Evolutionary conservation across 2,329 filamentous ascomycete genomes (phyloP).

Genomic region (Ophiosphaerella herpotricha): DNA sequence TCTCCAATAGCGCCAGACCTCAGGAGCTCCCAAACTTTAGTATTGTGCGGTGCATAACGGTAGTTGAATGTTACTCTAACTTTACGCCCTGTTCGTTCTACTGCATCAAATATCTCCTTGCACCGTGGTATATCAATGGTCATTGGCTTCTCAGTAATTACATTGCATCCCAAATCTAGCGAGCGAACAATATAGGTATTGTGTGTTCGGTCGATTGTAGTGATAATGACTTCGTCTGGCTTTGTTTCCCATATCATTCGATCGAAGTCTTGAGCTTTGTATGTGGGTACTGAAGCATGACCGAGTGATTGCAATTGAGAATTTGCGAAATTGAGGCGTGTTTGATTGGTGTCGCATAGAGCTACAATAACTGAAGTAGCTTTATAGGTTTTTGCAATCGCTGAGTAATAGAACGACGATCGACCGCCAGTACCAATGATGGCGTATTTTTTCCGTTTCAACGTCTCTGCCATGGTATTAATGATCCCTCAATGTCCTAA

Average conservation of each 20-base stretch:
- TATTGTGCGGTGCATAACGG: slow-evolving; percentile 68
- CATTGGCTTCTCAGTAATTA: slow-evolving; percentile 69
- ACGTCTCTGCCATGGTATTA: slow-evolving; percentile 13
- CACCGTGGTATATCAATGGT: slow-evolving; percentile 64
- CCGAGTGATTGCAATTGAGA: slow-evolving; percentile 53
- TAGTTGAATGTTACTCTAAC: slow-evolving; percentile 68
- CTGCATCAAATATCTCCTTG: slow-evolving; percentile 59
- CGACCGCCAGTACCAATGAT: slow-evolving; percentile 64
- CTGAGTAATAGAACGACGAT: slow-evolving; percentile 65
- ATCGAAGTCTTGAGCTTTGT: slow-evolving; percentile 60
- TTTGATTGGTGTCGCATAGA: slow-evolving; percentile 65
- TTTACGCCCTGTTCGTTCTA: slow-evolving; percentile 54
- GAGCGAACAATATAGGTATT: slow-evolving; percentile 64
- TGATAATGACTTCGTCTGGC: slow-evolving; percentile 66
- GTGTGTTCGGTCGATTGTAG: slow-evolving; percentile 67
- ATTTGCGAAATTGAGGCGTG: slow-evolving; percentile 63
- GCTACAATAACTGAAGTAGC: slow-evolving; percentile 59
- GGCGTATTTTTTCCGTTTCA: slow-evolving; percentile 50
- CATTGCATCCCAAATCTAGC: slow-evolving; percentile 63
- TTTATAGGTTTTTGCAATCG: slow-evolving; percentile 59
- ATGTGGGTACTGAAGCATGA: slow-evolving; percentile 58
- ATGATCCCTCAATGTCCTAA: not conserved
- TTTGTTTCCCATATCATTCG: slow-evolving; percentile 61
- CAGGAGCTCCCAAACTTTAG: slow-evolving; percentile 61
- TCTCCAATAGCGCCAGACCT: slow-evolving; percentile 60